Percentiles rank a stretch among this genome's conserved stretches.
phyloP scores from a whole-genome alignment of 129 eudicot species.

The Solidago caesia region DNA sequence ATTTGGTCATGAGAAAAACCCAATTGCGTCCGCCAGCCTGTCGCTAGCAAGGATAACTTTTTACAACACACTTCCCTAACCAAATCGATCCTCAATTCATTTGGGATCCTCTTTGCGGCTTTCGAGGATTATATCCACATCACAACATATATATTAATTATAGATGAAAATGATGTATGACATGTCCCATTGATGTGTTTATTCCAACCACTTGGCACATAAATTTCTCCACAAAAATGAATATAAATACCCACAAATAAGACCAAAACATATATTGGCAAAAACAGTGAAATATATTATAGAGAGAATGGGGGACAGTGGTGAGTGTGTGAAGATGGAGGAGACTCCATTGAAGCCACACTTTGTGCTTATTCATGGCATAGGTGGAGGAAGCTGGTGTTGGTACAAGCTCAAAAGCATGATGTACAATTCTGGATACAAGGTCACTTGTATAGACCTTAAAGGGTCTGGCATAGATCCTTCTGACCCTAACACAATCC shows the following conservation, averaged over 20 bases:
- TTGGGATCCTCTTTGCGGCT: neutral
- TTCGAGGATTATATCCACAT: conserved; percentile 18
- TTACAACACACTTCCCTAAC: neutral
- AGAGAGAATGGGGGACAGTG: conserved; percentile 25
- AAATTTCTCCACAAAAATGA: conserved; percentile 28
- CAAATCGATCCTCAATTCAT: neutral
- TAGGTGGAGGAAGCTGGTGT: conserved; percentile 54
- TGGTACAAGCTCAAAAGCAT: conserved; percentile 55
- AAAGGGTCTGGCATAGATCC: conserved; percentile 42
- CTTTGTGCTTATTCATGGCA: conserved; percentile 58
- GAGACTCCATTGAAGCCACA: conserved; percentile 39
- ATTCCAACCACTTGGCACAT: conserved; percentile 40
- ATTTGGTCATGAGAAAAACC: no score
- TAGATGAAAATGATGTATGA: conserved; percentile 29
- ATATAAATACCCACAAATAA: conserved; percentile 29
- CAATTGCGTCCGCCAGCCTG: no score
- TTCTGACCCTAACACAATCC: conserved; percentile 40
- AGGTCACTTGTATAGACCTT: conserved; percentile 51
- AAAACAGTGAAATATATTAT: conserved; percentile 3
- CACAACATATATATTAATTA: conserved; percentile 16
- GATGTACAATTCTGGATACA: conserved; percentile 47
- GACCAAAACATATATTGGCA: conserved; percentile 13
- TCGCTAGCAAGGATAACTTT: no score
- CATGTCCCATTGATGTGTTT: conserved; percentile 39
- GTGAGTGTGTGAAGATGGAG: conserved; percentile 6